These are phyloP conservation scores for Hypseocharis bilobata DNA, from an alignment of 441 rosid species.

Conservation along the genomic window DNA sequence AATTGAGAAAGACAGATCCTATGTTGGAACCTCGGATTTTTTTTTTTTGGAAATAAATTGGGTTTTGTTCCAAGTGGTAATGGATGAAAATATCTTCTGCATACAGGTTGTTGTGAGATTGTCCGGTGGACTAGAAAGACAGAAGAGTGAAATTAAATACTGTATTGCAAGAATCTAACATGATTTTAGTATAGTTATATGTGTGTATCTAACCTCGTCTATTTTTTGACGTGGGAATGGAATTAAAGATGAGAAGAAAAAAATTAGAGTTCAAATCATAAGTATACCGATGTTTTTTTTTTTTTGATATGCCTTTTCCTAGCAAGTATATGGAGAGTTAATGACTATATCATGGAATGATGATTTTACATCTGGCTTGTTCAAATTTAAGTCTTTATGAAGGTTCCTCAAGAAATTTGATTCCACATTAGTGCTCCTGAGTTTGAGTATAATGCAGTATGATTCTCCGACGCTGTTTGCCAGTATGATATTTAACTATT, in stretches of 20 bases:
- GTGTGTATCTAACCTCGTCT: background rate
- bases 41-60: no score
- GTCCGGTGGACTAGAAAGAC: background rate
- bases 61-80: background rate
- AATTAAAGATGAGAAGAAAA: background rate
- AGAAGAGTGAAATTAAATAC: background rate
- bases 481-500: background rate
- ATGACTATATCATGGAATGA: background rate
- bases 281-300: background rate
- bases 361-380: background rate
- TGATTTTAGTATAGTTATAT: background rate
- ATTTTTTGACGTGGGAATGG: background rate
- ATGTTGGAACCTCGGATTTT: background rate
- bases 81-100: background rate
- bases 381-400: background rate
- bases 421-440: background rate
- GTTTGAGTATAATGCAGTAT: background rate
- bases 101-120: background rate
- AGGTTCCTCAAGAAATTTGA: background rate
- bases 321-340: background rate
- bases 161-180: background rate
- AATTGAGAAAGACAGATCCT: background rate
- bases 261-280: background rate
- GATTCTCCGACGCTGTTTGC: background rate
- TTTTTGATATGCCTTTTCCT: background rate